phyloP scores from a whole-genome alignment of 768 basidiomycete genomes.

The Lyophyllum semitale region DNA sequence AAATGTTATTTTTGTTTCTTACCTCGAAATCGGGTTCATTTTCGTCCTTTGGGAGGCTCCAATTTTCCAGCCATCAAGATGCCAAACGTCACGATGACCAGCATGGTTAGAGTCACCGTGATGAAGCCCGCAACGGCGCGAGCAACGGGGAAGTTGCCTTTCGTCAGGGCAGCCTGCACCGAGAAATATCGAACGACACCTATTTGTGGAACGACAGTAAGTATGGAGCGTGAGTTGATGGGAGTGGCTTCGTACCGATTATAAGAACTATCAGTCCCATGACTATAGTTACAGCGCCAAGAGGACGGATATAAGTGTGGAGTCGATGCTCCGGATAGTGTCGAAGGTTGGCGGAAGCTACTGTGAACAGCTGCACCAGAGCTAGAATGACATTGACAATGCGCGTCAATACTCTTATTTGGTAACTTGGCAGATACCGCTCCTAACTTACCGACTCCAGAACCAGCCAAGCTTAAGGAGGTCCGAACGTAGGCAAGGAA shows the following conservation, averaged over 20 bases:
- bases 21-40: conserved; percentile 2
- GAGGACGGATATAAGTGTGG: conserved; percentile 21
- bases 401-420: not conserved
- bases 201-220: not conserved
- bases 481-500: conserved; percentile 58
- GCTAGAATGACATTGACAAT: conserved; percentile 4
- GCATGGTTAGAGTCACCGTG: conserved; percentile 12
- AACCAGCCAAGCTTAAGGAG: conserved; percentile 50
- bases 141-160: conserved; percentile 23
- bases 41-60: conserved; percentile 6
- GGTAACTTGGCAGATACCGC: not conserved
- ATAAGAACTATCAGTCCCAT: conserved; percentile 20
- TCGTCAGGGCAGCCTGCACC: conserved; percentile 22
- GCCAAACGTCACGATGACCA: conserved; percentile 20
- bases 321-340: conserved; percentile 16
- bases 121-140: conserved; percentile 17
- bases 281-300: conserved; percentile 21
- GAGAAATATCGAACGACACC: conserved; percentile 22
- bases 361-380: conserved; percentile 23
- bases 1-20: conserved; percentile 2
- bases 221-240: not conserved
- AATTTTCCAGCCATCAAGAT: conserved; percentile 19
- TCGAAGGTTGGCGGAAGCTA: conserved; percentile 16
- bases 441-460: conserved; percentile 39
- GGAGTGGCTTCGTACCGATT: conserved; percentile 15